Base-by-base conservation (phyloP, 768 basidiomycete species). In the Galerina marginata region DNA sequence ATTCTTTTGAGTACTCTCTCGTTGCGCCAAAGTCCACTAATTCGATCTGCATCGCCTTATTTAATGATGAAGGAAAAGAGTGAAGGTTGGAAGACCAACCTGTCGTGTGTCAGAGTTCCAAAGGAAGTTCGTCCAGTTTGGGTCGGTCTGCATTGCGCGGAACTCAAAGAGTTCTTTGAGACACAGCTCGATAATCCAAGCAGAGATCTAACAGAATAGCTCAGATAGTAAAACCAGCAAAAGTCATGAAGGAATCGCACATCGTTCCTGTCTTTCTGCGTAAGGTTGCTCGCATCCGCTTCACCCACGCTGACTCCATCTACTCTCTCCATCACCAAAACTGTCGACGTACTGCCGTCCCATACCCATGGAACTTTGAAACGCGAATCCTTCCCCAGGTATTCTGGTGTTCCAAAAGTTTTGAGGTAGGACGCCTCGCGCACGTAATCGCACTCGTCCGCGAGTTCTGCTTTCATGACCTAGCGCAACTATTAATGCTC, bases 51-150 rank as follows among this genome's bases (percentile, higher is more conserved):
- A 40, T 33, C 39, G 25, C n/a, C 39, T 36, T 53, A 6, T 57
- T 51, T 44, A 20, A 50, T 40, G 14, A 25, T 3, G 6, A 3
- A 0, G 20, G 1, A 20, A 20, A 54, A 20, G 20, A 11, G 9
- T 15, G 20, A 11, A 49, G 9, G 29, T 16, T 12, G 33, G 10
- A 16, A n/a, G 25, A 59, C 70, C 1, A 14, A 89, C 91, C 81
- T 88, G 85, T 44, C 83, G 80, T 1, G 86, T 87, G 2, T 76
- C 60, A 0, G 80, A 67, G 72, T 95, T 91, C 88, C 92, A 98
- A 23, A 99, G 78, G 77, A 99, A 99, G 73, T 99, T 99, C 9
- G 93, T 92, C 92, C 93, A 99, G 68, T 99, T 99, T 3, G 97
- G 97, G 71, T 99, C 96, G 0, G 96, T 99, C 73, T 99, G 97